A percentile compares a stretch with the other conserved stretches of the same genome.
These are phyloP conservation scores for Irpex lacteus DNA, from an alignment of 1,284 basidiomycete species.

Conservation along the genomic window DNA sequence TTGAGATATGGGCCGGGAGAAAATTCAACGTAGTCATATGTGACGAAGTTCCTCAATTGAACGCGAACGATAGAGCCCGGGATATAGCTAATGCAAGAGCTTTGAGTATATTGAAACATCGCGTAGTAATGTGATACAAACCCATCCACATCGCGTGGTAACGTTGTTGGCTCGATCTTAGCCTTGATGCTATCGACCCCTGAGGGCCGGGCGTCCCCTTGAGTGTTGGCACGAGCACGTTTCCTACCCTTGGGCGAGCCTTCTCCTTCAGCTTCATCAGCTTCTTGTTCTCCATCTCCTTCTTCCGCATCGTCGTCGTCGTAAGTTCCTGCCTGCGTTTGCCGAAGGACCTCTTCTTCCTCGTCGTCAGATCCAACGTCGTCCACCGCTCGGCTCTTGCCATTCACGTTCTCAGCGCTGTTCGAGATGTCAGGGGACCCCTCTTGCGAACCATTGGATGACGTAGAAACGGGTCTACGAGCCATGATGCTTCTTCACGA, in stretches of 20 bases:
- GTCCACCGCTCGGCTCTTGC: not conserved
- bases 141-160: constrained; percentile 69
- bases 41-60: constrained; percentile 88
- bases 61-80: constrained; percentile 94
- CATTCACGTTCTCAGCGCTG: constrained; percentile 12
- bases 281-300: constrained; percentile 24
- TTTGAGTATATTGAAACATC: constrained; percentile 9
- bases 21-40: constrained; percentile 94
- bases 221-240: constrained; percentile 56
- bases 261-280: constrained; percentile 33
- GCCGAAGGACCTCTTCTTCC: constrained; percentile 15
- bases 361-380: constrained; percentile 20
- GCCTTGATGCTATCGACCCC: constrained; percentile 22
- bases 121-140: constrained; percentile 28
- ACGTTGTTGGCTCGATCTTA: constrained; percentile 39
- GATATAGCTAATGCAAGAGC: constrained; percentile 61
- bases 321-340: constrained; percentile 13
- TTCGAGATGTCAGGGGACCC: constrained; percentile 21
- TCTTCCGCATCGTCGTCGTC: constrained; percentile 19
- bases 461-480: constrained; percentile 22
- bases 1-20: constrained; percentile 90
- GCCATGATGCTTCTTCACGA: constrained; percentile 17
- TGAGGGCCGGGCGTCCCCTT: constrained; percentile 47
- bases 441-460: constrained; percentile 27
- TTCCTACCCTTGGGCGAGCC: constrained; percentile 55